phyloP scores from a whole-genome alignment of 73 alveolate species.

The Blepharisma stoltei region DNA sequence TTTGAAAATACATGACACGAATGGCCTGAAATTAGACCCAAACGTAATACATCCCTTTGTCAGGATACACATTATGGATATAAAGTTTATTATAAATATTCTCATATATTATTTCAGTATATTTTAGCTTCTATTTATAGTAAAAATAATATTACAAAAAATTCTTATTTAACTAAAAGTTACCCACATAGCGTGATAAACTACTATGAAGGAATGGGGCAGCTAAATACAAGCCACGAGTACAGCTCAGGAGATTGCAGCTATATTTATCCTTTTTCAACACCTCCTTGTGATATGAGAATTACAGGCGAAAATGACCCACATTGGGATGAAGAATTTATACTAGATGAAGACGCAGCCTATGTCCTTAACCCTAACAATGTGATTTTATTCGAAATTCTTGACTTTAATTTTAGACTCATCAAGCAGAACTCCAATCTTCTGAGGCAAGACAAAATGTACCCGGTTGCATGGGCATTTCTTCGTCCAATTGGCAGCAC shows the following conservation, averaged over 20 bases:
- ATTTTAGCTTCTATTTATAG: too few species aligned
- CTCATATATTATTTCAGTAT: too few species aligned
- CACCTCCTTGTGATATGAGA: slow-evolving; percentile 90
- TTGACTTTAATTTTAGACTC: slow-evolving; percentile 85
- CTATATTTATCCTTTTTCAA: slow-evolving; percentile 44
- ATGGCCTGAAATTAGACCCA: slow-evolving; percentile 85
- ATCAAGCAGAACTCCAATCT: slow-evolving; percentile 43
- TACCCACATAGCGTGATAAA: slow-evolving; percentile 52
- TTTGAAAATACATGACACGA: slow-evolving; percentile 63
- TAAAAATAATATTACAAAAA: slow-evolving; percentile 72
- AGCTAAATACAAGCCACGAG: slow-evolving; percentile 42
- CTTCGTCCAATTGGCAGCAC: slow-evolving; percentile 89
- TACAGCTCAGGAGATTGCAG: slow-evolving; percentile 46
- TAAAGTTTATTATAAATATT: too few species aligned
- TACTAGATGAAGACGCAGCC: slow-evolving; percentile 75
- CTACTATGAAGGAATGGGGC: slow-evolving; percentile 52
- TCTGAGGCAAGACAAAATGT: slow-evolving; percentile 71
- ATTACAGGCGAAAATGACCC: slow-evolving; percentile 88
- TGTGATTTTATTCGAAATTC: slow-evolving; percentile 88
- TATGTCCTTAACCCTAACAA: slow-evolving; percentile 65
- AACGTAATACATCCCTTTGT: slow-evolving; percentile 94
- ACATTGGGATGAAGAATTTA: slow-evolving; percentile 86
- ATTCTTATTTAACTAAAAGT: slow-evolving; percentile 75
- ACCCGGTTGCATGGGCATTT: slow-evolving; percentile 97
- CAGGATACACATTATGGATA: slow-evolving; percentile 83